Evolutionary conservation across 495 filamentous ascomycete genomes (phyloP), one percentile per base, ranked within the genome.

Genomic region (Apodospora peruviana): DNA sequence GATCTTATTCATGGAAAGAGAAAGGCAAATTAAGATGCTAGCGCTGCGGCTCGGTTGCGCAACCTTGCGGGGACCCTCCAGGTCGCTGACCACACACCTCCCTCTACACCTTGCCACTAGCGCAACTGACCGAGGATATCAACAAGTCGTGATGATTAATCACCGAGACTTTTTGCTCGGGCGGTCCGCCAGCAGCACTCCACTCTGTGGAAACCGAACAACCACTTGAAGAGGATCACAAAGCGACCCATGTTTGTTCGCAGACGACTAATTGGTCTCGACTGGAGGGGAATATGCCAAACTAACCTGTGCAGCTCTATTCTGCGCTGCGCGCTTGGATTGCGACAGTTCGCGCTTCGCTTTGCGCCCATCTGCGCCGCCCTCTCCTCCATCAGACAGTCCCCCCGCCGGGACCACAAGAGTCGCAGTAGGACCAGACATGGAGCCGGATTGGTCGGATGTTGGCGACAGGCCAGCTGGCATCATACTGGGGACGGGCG

Each of bases 251-350:
- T n/a, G n/a, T n/a, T n/a, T n/a, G n/a, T n/a, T n/a, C n/a, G n/a
- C n/a, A n/a, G n/a, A n/a, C n/a, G n/a, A n/a, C n/a, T n/a, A n/a
- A n/a, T n/a, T n/a, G n/a, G n/a, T n/a, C n/a, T n/a, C n/a, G n/a
- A n/a, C n/a, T n/a, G n/a, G n/a, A n/a, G n/a, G n/a, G n/a, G n/a
- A 25, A 32, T 12, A 48, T 4, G 14, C 16, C 7, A 45, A 32
- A 68, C 70, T 64, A 38, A 96, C 93, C 84, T 98, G 93, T 40
- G 93, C 93, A 56, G 93, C 93, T 58, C 93, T 78, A 60, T 98
- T 98, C 66, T 98, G 93, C 35, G 94, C 93, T 17, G 93, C 93
- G 53, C 93, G 84, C 71, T 98, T 98, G 38, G 88, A 93, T 12
- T 88, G 90, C 19, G 90, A 95, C 41, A 98, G 70, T 69, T 96